phyloP scores from a whole-genome alignment of 2,329 filamentous ascomycete genomes.

The Botrytis paeoniae region DNA sequence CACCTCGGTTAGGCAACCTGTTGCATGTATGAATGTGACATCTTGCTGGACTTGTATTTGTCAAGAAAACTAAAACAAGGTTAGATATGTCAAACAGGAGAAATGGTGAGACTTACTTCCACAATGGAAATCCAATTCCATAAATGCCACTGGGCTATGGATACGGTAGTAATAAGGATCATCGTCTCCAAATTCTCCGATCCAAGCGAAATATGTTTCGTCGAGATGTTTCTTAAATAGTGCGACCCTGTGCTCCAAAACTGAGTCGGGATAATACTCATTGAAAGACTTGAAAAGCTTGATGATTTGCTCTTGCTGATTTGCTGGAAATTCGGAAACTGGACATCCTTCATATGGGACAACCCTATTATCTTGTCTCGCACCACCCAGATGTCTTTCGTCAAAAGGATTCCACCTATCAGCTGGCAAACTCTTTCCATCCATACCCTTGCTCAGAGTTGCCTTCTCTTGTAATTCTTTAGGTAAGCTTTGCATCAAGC shows the following conservation, averaged over 20 bases:
- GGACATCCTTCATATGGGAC: conserved; percentile 69
- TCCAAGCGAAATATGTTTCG: conserved; percentile 82
- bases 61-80: conserved; percentile 59
- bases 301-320: conserved; percentile 54
- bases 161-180: conserved; percentile 77
- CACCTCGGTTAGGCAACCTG: conserved; percentile 69
- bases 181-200: conserved; percentile 62
- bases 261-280: conserved; percentile 59
- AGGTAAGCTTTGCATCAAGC: conserved; percentile 35
- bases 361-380: conserved; percentile 73
- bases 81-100: conserved; percentile 12
- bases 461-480: conserved; percentile 34
- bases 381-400: conserved; percentile 73
- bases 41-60: conserved; percentile 68
- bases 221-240: conserved; percentile 53
- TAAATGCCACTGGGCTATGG: conserved; percentile 70
- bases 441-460: conserved; percentile 37
- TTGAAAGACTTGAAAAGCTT: conserved; percentile 63
- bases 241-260: conserved; percentile 53
- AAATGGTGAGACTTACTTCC: conserved; percentile 43
- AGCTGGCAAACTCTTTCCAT: conserved; percentile 38
- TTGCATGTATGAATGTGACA: conserved; percentile 77
- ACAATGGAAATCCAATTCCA: conserved; percentile 78
- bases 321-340: conserved; percentile 47
- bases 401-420: conserved; percentile 79